These are phyloP conservation scores for Colletotrichum chrysophilum DNA, from an alignment of 2,329 filamentous ascomycete species.

Conservation along the genomic window DNA sequence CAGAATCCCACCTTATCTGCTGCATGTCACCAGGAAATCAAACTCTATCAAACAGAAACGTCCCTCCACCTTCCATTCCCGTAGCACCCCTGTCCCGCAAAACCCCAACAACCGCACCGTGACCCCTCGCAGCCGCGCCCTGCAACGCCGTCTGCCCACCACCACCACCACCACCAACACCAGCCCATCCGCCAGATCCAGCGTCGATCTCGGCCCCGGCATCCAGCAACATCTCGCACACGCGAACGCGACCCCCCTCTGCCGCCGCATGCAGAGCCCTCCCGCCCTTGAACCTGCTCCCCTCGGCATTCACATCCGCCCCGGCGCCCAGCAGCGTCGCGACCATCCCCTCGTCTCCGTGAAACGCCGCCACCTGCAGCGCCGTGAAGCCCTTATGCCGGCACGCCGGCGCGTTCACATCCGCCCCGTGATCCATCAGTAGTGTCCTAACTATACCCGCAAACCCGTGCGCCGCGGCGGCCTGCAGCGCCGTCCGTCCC, in stretches of 20 bases:
- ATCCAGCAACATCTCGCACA: constrained; percentile 35
- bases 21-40: not conserved
- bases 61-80: constrained; percentile 16
- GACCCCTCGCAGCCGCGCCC: constrained; percentile 37
- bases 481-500: constrained; percentile 28
- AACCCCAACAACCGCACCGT: constrained; percentile 44
- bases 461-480: constrained; percentile 17
- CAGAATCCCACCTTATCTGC: not conserved
- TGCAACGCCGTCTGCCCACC: constrained; percentile 36
- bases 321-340: constrained; percentile 23
- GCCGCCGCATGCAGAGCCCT: constrained; percentile 27
- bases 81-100: constrained; percentile 40
- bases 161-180: constrained; percentile 1
- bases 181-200: constrained; percentile 28
- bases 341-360: constrained; percentile 36
- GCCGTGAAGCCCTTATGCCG: constrained; percentile 32
- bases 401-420: constrained; percentile 22
- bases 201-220: constrained; percentile 41
- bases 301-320: constrained; percentile 27
- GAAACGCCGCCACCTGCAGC: constrained; percentile 36
- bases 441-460: constrained; percentile 8
- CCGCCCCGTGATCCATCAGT: constrained; percentile 20
- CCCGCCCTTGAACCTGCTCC: constrained; percentile 24
- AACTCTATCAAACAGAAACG: constrained; percentile 8
- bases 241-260: not conserved